These are phyloP conservation scores for Ceratocystis ficicola DNA, from an alignment of 2,329 filamentous ascomycete genomes.

Conservation along the genomic window DNA sequence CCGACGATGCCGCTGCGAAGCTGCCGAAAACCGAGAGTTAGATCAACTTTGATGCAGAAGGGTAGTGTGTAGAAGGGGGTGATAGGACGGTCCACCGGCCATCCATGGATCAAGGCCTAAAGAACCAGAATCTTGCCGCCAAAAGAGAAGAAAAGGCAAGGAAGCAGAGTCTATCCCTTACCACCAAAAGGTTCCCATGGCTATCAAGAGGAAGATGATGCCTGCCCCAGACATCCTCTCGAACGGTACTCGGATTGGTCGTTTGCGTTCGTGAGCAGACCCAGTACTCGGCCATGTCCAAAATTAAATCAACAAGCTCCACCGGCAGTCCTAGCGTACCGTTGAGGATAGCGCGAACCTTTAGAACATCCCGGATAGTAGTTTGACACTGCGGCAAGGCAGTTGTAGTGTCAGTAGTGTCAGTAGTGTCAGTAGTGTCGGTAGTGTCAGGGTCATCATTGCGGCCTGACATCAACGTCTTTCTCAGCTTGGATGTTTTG, in stretches of 20 bases:
- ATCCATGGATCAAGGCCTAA: not conserved
- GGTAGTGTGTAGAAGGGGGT: not conserved
- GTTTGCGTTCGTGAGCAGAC: conserved; percentile 32
- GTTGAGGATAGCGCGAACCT: conserved; percentile 38
- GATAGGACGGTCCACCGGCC: not conserved
- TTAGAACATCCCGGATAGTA: conserved; percentile 34
- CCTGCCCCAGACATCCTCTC: too few relatives aligned
- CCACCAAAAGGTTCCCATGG: conserved; percentile 11
- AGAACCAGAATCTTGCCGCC: not conserved
- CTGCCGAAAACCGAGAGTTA: conserved; percentile 26
- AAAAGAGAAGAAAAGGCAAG: not conserved
- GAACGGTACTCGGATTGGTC: too few relatives aligned
- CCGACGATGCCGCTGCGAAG: conserved; percentile 29
- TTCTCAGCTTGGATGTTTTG: too few relatives aligned
- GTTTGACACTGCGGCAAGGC: not conserved
- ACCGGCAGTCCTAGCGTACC: conserved; percentile 36
- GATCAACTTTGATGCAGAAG: not conserved
- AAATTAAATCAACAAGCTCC: conserved; percentile 44
- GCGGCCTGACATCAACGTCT: too few relatives aligned
- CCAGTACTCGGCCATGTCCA: conserved; percentile 54
- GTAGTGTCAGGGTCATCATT: too few relatives aligned
- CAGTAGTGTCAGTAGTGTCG: too few relatives aligned
- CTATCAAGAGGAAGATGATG: too few relatives aligned
- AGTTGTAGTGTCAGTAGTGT: too few relatives aligned
- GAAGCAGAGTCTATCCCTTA: not conserved